These are phyloP conservation scores for Scheffersomyces quercinus DNA, from an alignment of 1,139 yeast species.

Conservation along the genomic window DNA sequence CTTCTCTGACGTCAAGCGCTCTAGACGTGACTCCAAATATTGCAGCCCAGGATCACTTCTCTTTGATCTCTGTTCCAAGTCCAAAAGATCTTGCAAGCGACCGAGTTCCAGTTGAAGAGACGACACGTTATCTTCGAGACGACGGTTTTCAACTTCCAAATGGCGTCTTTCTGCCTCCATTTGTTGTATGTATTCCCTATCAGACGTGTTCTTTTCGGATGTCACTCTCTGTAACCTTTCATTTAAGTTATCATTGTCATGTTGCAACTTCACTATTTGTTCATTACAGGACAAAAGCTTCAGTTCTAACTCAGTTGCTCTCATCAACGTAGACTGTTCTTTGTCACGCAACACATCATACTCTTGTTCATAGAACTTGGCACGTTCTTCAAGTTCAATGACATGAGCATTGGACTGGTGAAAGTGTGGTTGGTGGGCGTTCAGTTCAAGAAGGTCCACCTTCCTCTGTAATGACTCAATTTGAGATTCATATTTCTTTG, in stretches of 20 bases:
- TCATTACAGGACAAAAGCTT: neutral
- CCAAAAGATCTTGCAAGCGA: neutral
- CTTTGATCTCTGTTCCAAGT: conserved; percentile 2
- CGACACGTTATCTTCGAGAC: conserved; percentile 3
- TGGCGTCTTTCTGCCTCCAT: conserved; percentile 4
- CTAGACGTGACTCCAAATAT: conserved; percentile 21
- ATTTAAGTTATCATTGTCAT: neutral
- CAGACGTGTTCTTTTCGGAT: neutral
- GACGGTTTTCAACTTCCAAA: conserved; percentile 6
- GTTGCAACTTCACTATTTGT: neutral
- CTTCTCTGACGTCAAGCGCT: conserved; percentile 25
- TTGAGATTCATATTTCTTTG: conserved; percentile 8
- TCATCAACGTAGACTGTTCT: neutral
- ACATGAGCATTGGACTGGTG: neutral
- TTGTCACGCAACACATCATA: neutral
- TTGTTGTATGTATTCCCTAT: conserved; percentile 1
- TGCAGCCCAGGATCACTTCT: conserved; percentile 21
- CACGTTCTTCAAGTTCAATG: neutral
- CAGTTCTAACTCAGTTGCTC: neutral
- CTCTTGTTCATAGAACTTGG: conserved; percentile 1
- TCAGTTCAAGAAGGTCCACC: conserved; percentile 1
- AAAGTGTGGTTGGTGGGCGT: neutral
- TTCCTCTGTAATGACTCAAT: conserved; percentile 5
- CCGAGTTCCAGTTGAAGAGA: conserved; percentile 2
- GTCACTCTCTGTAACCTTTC: neutral